Base-by-base conservation (phyloP, 495 filamentous ascomycete genomes). In the Aspergillus egyptiacus region DNA sequence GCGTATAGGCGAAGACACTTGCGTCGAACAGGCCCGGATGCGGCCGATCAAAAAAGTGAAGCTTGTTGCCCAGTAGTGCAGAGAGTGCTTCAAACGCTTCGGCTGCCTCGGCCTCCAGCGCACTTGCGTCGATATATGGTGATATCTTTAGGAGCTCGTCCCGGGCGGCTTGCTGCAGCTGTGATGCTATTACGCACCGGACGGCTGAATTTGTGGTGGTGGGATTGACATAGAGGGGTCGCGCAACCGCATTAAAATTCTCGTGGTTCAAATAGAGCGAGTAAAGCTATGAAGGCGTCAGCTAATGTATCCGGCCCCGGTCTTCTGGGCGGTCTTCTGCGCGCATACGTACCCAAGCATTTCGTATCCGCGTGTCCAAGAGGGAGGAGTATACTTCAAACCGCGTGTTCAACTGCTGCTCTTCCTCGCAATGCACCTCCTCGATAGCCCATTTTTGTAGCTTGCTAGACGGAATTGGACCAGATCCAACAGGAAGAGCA, bases 1-100 rank as follows among this genome's bases (percentile, higher is more conserved):
- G 78, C n/a, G 87, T 89, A 65, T 95, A 98, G 19, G 87, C 84
- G 70, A 95, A 97, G 18, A 96, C 80, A 47, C 75, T 80, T 20
- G 91, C 89, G 65, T 98, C 93, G 55, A 98, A 88, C 10, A 90
- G 57, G 0, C 81, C 78, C 2, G 93, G 89, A 20, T 67, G 71
- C 8, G 67, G 59, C 3, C 68, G 70, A 3, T 71, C 76, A 65
- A 88, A 88, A 63, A 89, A 90, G 70, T 83, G 86, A 27, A 74
- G 53, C 35, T 82, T 69, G 1, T 78, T 70, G 0, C 78, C 77
- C 6, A 98, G 72, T 0, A 91, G 51, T n/a, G 70, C 71, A 2
- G 82, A 84, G 17, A 98, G 66, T 2, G 91, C 89, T 41, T 73
- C 76, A 32, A 95, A 81, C 5, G 93, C 91, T 20, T 81, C 78